Base-by-base conservation (phyloP, 139 green algal species). In the Auxenochlorella pyrenoidosa region DNA sequence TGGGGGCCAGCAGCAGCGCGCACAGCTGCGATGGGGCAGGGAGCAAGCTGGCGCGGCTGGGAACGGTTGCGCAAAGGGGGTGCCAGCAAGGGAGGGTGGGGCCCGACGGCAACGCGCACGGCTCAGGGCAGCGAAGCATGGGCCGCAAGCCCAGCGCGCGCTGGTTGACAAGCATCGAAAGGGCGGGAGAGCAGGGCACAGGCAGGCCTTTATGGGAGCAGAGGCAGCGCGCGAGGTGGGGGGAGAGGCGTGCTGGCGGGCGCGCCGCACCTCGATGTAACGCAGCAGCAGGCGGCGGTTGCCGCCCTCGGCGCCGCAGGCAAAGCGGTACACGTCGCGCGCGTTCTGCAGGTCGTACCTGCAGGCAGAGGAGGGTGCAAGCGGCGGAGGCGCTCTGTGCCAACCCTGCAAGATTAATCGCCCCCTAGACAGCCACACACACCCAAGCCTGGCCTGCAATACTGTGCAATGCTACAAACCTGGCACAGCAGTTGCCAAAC, bases 291-390 rank as follows among this genome's bases (percentile, higher is more conserved):
- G 92, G 41, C 93, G 87, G 12, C 73, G 51, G 88, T 97, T 93
- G 96, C 99, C 97, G 83, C 95, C 95, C 6, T 93, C 91, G 0
- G 92, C 86, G 24, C 95, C 97, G 85, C 94, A 97, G 4, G 91
- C 90, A 70, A 96, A 90, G 79, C 97, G 92, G 94, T 99, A 99
- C 72, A 92, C 88, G 89, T 99, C 97, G 3, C 98, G 89, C 1
- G 97, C 97, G 51, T 94, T 94, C 30, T 93, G 91, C 73, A 99
- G 93, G 86, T 97, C 96, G 76, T 98, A 99, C 40, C 93, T 86
- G 79, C 40, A 30, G 13, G 13, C 2, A 2, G 38, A 5, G 51
- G 16, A 44, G 30, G 44, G 26, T 30, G 44, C 36, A 71, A 32
- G 72, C 18, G 54, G 15, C 15, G 54, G 54, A 8, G 54, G 54